phyloP scores from a whole-genome alignment of 495 filamentous ascomycete species.

The Xylaria palmicola region DNA sequence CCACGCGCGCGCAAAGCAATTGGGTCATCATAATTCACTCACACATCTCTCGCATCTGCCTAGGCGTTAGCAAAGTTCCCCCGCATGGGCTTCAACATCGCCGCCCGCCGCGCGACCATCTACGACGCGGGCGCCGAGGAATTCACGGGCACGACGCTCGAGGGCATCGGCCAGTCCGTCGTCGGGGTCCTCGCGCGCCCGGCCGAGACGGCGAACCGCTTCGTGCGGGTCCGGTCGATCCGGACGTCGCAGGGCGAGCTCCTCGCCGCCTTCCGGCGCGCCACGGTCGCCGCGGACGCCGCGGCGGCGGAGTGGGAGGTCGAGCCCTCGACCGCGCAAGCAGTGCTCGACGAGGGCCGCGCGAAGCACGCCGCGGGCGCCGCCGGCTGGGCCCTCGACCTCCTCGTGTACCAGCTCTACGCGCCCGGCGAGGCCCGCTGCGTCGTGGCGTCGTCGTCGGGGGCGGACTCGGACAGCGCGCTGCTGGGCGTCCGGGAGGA shows the following conservation, averaged over 20 bases:
- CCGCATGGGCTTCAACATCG: conserved; percentile 39
- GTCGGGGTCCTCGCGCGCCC: conserved; percentile 39
- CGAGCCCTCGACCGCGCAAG: conserved; percentile 28
- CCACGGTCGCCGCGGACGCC: conserved; percentile 4
- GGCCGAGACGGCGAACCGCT: conserved; percentile 45
- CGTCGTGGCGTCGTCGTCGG: conserved; percentile 19
- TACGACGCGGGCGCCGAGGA: conserved; percentile 45
- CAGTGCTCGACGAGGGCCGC: conserved; percentile 27
- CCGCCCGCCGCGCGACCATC: conserved; percentile 36
- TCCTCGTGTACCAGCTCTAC: conserved; percentile 27
- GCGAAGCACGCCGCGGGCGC: conserved; percentile 18
- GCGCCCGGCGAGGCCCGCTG: conserved; percentile 24
- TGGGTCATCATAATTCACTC: not conserved
- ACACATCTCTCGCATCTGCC: not conserved
- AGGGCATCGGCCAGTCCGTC: conserved; percentile 43
- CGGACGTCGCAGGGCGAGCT: conserved; percentile 42
- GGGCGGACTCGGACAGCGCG: conserved; percentile 19
- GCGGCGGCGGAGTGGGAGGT: conserved; percentile 22
- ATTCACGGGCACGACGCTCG: conserved; percentile 45
- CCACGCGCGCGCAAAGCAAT: no score
- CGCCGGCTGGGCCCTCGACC: conserved; percentile 23
- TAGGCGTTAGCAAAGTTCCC: conserved; percentile 27
- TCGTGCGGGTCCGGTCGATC: conserved; percentile 43
- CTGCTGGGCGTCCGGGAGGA: conserved; percentile 26
- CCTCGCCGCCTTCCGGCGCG: conserved; percentile 38